Percentiles rank a stretch among this genome's conserved stretches.
phyloP scores from a whole-genome alignment of 2,329 filamentous ascomycete genomes.

The Cercospora zeae-maydis region DNA sequence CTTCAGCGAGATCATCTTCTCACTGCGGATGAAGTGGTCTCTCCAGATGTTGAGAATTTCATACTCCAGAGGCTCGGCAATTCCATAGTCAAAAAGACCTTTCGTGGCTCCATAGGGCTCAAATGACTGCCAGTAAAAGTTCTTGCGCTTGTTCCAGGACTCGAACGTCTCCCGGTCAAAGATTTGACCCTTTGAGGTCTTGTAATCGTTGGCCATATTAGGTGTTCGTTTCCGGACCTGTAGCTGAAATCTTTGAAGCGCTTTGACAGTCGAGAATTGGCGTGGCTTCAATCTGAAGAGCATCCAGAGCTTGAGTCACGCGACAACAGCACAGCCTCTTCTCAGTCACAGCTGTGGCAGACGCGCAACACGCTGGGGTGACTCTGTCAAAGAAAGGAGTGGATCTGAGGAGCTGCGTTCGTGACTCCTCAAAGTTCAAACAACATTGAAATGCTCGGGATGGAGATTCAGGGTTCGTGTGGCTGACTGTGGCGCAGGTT shows the following conservation, averaged over 20 bases:
- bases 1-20: slow-evolving; percentile 94
- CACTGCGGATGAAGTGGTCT: slow-evolving; percentile 88
- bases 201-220: slow-evolving; percentile 60
- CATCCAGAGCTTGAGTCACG: slow-evolving; percentile 5
- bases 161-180: slow-evolving; percentile 81
- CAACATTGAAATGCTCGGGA: slow-evolving; percentile 1
- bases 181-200: slow-evolving; percentile 81
- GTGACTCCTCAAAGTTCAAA: slow-evolving; percentile 4
- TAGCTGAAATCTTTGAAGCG: slow-evolving; percentile 26
- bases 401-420: background rate
- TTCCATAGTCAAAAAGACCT: slow-evolving; percentile 83
- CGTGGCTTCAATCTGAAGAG: slow-evolving; percentile 5
- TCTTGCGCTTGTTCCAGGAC: slow-evolving; percentile 76
- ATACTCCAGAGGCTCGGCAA: slow-evolving; percentile 78
- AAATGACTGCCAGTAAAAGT: slow-evolving; percentile 94
- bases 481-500: slow-evolving; percentile 7
- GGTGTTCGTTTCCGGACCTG: slow-evolving; percentile 35
- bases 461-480: slow-evolving; percentile 2
- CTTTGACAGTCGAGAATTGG: slow-evolving; percentile 20
- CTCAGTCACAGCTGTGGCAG: background rate
- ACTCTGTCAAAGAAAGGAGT: background rate
- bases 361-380: background rate
- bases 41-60: slow-evolving; percentile 87
- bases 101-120: slow-evolving; percentile 68
- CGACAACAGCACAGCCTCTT: background rate